These are phyloP conservation scores for Leptographium wingfieldii DNA, from an alignment of 2,329 filamentous ascomycete genomes.

Conservation along the genomic window DNA sequence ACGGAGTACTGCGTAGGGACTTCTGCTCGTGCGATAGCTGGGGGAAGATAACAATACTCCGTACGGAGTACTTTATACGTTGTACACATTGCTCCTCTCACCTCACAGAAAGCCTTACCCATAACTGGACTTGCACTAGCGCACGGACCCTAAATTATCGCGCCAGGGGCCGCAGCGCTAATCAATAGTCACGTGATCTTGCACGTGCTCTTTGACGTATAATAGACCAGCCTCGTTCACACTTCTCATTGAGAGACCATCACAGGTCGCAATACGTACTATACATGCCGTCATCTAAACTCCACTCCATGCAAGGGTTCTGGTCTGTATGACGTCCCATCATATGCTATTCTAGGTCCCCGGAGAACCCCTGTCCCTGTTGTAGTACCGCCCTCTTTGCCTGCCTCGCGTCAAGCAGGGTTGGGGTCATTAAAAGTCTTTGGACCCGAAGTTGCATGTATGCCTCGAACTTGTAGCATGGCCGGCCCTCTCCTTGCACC, in stretches of 20 bases:
- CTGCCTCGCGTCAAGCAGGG: background rate
- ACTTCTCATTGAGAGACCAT: background rate
- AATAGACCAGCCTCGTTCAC: no score
- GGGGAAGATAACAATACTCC: no score
- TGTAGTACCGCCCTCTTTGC: background rate
- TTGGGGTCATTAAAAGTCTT: background rate
- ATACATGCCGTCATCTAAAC: background rate
- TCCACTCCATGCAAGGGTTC: background rate
- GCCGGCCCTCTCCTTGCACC: background rate
- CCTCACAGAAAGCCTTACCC: background rate
- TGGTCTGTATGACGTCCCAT: background rate
- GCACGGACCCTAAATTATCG: background rate
- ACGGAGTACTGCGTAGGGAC: background rate
- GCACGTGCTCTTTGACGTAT: background rate
- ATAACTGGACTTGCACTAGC: background rate
- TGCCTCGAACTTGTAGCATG: background rate
- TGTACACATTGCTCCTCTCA: no score
- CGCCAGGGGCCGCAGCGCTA: background rate
- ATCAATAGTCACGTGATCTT: background rate
- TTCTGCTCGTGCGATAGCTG: background rate
- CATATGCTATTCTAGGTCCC: background rate
- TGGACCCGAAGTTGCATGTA: background rate
- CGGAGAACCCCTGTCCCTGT: background rate
- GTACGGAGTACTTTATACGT: no score
- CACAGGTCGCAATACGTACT: background rate